phyloP scores from a whole-genome alignment of 768 basidiomycete genomes.

The Floccularia luteovirens region DNA sequence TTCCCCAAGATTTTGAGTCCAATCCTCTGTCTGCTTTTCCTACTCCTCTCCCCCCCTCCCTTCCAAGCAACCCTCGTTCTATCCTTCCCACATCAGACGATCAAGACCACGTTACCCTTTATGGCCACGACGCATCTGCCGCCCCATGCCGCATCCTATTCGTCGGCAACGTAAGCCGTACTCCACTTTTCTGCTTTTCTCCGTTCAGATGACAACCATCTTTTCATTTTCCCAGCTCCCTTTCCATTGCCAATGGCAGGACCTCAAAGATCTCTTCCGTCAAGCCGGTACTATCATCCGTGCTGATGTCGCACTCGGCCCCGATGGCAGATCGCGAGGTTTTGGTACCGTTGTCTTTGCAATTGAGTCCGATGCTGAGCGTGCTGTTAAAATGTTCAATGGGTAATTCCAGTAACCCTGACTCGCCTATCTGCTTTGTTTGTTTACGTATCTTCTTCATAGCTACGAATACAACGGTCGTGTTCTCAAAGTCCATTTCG shows the following conservation, averaged over 20 bases:
- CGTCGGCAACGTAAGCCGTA: too few species aligned
- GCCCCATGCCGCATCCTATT: too few species aligned
- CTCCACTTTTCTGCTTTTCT: slow-evolving; percentile 53
- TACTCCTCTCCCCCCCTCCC: slow-evolving; percentile 5
- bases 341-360: slow-evolving; percentile 91
- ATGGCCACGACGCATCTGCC: too few species aligned
- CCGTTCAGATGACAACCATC: slow-evolving; percentile 3
- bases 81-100: too few species aligned
- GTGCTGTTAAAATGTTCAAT: slow-evolving; percentile 83
- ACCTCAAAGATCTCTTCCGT: slow-evolving; percentile 92
- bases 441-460: slow-evolving; percentile 6
- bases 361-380: slow-evolving; percentile 75
- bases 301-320: slow-evolving; percentile 85
- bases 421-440: slow-evolving; percentile 4
- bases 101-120: too few species aligned
- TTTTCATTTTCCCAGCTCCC: slow-evolving; percentile 49
- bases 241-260: slow-evolving; percentile 96
- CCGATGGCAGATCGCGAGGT: slow-evolving; percentile 84
- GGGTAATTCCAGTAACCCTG: slow-evolving; percentile 47
- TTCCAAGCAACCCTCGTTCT: slow-evolving; percentile 2
- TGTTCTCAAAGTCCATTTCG: slow-evolving; percentile 83
- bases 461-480: slow-evolving; percentile 90
- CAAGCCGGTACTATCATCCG: slow-evolving; percentile 85
- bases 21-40: not conserved
- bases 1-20: slow-evolving; percentile 42